These are phyloP conservation scores for Camelina hispida DNA, from an alignment of 345 rosid genomes.

Conservation along the genomic window DNA sequence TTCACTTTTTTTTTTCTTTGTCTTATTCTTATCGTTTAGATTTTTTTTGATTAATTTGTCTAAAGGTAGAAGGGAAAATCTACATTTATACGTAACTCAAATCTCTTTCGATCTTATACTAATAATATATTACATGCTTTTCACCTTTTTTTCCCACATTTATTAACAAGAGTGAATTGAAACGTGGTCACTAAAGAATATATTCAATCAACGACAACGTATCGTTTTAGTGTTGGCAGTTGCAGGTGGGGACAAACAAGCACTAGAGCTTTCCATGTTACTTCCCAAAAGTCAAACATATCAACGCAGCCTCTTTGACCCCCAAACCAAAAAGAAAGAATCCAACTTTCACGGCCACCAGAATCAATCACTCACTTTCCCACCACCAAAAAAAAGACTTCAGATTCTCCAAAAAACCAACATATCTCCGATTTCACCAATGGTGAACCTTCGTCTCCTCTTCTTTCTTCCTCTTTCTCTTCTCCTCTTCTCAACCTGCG, in stretches of 20 bases:
- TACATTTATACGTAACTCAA: neutral
- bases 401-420: conserved; percentile 18
- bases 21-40: neutral
- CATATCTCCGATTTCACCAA: conserved; percentile 6
- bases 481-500: conserved; percentile 32
- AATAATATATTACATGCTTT: neutral
- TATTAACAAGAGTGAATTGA: neutral
- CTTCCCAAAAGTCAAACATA: conserved; percentile 38
- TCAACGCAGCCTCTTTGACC: conserved; percentile 44
- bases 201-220: neutral
- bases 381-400: neutral
- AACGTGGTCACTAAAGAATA: conserved; percentile 3
- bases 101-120: neutral
- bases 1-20: too few species aligned
- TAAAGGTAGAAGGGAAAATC: neutral
- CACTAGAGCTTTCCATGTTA: conserved; percentile 25
- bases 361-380: conserved; percentile 25
- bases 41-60: neutral
- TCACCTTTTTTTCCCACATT: neutral
- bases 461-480: neutral
- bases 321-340: conserved; percentile 1
- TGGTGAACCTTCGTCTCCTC: conserved; percentile 13
- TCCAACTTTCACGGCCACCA: conserved; percentile 24
- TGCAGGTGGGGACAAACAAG: conserved; percentile 27
- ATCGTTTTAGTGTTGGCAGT: conserved; percentile 22